Evolutionary conservation across 768 basidiomycete species (phyloP).

Genomic region (Rhodotorula toruloides): DNA sequence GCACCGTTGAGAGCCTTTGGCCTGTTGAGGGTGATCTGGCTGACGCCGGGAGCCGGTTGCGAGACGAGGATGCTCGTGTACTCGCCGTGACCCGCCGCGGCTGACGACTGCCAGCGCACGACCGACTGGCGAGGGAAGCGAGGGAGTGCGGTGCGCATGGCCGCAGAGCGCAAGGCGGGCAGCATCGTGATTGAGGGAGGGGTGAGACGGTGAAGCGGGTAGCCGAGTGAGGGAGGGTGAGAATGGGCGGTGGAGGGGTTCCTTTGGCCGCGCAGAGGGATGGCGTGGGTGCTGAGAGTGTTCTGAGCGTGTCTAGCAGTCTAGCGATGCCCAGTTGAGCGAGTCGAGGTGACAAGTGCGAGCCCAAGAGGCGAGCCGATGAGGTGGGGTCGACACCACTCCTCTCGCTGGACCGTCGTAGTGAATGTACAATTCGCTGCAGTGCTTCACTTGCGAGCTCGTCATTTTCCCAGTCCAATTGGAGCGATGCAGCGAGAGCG

Average conservation of each 20-base stretch:
- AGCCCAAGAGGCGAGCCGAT: too few species aligned
- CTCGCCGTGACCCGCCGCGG: background rate
- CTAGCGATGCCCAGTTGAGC: too few species aligned
- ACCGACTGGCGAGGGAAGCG: background rate
- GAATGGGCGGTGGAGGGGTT: background rate
- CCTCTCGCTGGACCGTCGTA: too few species aligned
- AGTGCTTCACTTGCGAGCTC: too few species aligned
- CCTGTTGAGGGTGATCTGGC: conserved; percentile 76
- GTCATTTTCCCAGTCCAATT: too few species aligned
- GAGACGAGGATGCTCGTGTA: conserved; percentile 42
- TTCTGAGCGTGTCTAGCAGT: too few species aligned
- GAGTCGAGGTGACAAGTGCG: too few species aligned
- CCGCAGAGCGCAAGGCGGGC: conserved; percentile 8
- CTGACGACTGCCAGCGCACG: conserved; percentile 20
- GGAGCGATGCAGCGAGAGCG: too few species aligned
- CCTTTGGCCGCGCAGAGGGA: too few species aligned
- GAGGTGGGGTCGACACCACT: too few species aligned
- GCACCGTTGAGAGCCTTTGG: conserved; percentile 63
- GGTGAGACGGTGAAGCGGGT: too few species aligned
- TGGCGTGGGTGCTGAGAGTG: background rate
- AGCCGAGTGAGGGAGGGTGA: background rate
- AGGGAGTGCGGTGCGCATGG: conserved; percentile 2
- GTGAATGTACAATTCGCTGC: too few species aligned
- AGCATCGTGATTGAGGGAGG: conserved; percentile 41
- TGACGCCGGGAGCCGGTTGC: conserved; percentile 39